A percentile compares a stretch with the other conserved stretches of the same genome.
phyloP scores from a whole-genome alignment of 768 basidiomycete genomes.

The Gloeostereum incarnatum region DNA sequence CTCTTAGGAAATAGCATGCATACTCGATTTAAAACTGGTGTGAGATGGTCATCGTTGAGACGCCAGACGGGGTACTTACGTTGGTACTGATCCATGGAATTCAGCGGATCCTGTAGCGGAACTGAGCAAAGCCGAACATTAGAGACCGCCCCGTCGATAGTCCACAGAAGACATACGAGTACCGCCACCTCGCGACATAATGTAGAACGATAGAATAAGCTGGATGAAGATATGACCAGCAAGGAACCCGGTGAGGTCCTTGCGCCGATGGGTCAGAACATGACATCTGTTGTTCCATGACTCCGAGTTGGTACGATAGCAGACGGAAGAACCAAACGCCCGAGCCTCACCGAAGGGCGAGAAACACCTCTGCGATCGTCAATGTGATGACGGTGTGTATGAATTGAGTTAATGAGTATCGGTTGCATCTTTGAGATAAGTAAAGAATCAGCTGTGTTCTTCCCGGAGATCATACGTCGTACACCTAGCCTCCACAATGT shows the following conservation, averaged over 20 bases:
- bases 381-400: slow-evolving; percentile 11
- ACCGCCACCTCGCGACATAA: slow-evolving; percentile 5
- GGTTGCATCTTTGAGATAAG: slow-evolving; percentile 9
- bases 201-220: slow-evolving; percentile 9
- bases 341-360: slow-evolving; percentile 12
- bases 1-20: not conserved
- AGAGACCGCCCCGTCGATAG: not conserved
- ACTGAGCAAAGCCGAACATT: not conserved
- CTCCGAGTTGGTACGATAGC: not conserved
- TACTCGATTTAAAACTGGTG: not conserved
- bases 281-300: slow-evolving; percentile 7
- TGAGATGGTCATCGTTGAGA: not conserved
- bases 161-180: not conserved
- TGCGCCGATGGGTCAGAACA: slow-evolving; percentile 11
- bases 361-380: slow-evolving; percentile 12
- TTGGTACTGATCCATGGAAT: slow-evolving; percentile 1
- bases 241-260: slow-evolving; percentile 6
- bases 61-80: not conserved
- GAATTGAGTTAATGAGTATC: slow-evolving; percentile 11
- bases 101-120: not conserved
- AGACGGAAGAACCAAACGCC: too few relatives aligned
- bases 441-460: not conserved
- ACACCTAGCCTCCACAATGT: not conserved
- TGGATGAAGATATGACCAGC: slow-evolving; percentile 8
- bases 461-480: not conserved